Conservation (phyloP, 2,329 filamentous ascomycete genomes). For the Claviceps citrina region DNA sequence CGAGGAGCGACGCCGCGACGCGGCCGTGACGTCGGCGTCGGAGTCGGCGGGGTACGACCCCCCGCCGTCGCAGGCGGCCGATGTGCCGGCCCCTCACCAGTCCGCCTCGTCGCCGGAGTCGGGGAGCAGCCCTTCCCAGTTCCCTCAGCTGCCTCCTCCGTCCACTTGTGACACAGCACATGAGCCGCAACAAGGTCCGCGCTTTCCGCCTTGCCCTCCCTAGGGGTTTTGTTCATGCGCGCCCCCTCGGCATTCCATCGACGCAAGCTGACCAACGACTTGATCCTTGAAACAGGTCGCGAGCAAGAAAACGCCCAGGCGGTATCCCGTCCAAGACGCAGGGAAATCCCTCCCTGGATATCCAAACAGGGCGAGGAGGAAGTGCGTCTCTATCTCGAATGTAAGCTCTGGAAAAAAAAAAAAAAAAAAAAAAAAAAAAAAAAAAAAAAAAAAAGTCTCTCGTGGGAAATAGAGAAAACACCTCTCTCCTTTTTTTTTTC, state of each 20-base stretch:
- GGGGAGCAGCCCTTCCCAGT: neutral
- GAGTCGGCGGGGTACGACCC: neutral
- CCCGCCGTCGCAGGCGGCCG: neutral
- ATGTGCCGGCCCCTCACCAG: neutral
- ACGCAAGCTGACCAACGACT: neutral
- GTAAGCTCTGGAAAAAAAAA: neutral
- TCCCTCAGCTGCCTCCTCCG: too few relatives aligned
- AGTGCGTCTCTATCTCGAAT: neutral
- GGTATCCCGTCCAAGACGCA: neutral
- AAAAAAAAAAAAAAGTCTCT: too few relatives aligned
- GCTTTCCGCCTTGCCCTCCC: too few relatives aligned
- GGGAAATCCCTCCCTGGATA: neutral
- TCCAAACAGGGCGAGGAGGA: neutral
- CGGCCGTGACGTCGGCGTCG: neutral
- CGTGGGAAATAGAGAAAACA: too few relatives aligned
- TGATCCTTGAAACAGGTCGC: neutral
- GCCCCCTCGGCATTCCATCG: too few relatives aligned
- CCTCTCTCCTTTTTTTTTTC: neutral
- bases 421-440: neutral
- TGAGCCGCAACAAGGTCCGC: neutral
- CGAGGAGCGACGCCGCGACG: slow-evolving; percentile 2
- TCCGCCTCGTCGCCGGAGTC: neutral
- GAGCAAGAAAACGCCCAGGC: neutral
- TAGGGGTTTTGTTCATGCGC: too few relatives aligned
- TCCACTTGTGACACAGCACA: neutral